Percentiles rank a stretch among this genome's conserved stretches.
Evolutionary conservation across 257 asterid genomes (phyloP).

Genomic region (Linderniella brevidens): DNA sequence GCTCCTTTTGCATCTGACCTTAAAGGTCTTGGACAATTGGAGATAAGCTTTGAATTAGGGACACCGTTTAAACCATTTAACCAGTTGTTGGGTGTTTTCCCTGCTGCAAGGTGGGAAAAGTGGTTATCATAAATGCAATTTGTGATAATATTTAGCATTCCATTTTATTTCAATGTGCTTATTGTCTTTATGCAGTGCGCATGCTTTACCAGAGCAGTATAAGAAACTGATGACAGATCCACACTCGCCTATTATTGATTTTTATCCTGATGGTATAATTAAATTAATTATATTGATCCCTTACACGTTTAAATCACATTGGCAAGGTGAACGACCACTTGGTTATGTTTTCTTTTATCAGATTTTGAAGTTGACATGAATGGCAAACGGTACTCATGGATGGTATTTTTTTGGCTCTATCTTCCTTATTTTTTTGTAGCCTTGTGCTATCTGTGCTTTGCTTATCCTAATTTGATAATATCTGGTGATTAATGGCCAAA

Average conservation of each 20-base stretch:
- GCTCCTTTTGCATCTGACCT: conserved; percentile 99
- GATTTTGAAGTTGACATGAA: conserved; percentile 97
- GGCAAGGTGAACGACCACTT: conserved; percentile 2
- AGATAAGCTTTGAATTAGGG: conserved; percentile 63
- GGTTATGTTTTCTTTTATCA: conserved; percentile 17
- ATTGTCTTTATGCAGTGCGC: conserved; percentile 90
- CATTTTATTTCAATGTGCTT: no score
- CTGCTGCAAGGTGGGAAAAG: conserved; percentile 77
- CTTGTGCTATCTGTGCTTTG: no score
- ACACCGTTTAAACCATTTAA: conserved; percentile 92
- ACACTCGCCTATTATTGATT: conserved; percentile 78
- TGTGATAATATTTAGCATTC: no score
- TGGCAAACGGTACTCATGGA: conserved; percentile 92
- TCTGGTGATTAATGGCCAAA: no score
- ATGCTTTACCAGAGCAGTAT: conserved; percentile 80
- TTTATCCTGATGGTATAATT: conserved; percentile 76
- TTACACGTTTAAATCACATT: neutral
- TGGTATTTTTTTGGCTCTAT: conserved; percentile 23
- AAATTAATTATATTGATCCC: conserved; percentile 3
- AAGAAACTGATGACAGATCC: conserved; percentile 87
- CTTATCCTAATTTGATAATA: no score
- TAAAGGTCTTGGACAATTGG: conserved; percentile 55
- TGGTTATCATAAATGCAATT: no score
- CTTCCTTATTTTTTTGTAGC: no score
- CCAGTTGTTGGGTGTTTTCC: conserved; percentile 89